Conservation (phyloP, 495 filamentous ascomycete genomes). For the Antarctomyces pellizariae region DNA sequence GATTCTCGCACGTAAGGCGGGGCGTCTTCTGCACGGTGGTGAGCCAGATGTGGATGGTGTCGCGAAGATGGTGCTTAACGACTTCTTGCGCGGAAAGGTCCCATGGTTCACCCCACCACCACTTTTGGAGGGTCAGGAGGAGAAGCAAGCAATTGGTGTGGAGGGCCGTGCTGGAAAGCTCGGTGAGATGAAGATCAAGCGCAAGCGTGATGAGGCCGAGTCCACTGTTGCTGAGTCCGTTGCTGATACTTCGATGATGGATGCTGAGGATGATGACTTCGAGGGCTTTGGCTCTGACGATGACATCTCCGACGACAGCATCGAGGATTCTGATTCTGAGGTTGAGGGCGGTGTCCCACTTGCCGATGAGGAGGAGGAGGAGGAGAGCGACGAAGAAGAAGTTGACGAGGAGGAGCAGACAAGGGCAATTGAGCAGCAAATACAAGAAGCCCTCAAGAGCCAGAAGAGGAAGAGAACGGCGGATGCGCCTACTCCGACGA, state of each 20-base stretch:
- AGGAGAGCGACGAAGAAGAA: constrained; percentile 15
- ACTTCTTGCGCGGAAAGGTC: constrained; percentile 83
- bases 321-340: constrained; percentile 12
- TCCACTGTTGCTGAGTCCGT: constrained; percentile 17
- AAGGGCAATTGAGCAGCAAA: constrained; percentile 9
- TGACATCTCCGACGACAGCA: constrained; percentile 17
- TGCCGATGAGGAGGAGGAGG: constrained; percentile 23
- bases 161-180: constrained; percentile 27
- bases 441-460: too few species aligned
- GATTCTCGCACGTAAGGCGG: constrained; percentile 65
- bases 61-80: constrained; percentile 86
- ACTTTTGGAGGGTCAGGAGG: constrained; percentile 24
- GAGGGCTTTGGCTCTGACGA: constrained; percentile 29
- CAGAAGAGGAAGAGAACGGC: too few species aligned
- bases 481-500: too few species aligned
- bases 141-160: constrained; percentile 31
- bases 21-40: constrained; percentile 64
- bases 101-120: constrained; percentile 88
- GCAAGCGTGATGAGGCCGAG: constrained; percentile 28
- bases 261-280: constrained; percentile 20
- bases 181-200: constrained; percentile 36
- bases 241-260: constrained; percentile 13
- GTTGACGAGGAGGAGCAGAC: constrained; percentile 5
- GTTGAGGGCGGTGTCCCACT: constrained; percentile 25
- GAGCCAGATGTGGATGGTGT: constrained; percentile 85